These are phyloP conservation scores for Carex pumila DNA, from an alignment of 176 grass and related monocot genomes.

Conservation along the genomic window DNA sequence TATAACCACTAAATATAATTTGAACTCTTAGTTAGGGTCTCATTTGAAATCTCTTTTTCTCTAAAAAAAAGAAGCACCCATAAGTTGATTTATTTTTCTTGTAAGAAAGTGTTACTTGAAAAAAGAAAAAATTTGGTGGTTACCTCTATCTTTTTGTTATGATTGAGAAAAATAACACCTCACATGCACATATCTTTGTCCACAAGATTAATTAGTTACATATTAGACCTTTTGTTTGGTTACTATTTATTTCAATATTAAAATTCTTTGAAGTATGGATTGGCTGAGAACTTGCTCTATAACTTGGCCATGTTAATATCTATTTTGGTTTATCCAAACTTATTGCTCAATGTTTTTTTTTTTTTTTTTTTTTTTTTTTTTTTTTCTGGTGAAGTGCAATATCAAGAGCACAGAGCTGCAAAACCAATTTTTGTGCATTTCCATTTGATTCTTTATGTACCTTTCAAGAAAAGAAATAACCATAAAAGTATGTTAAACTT, in stretches of 20 bases:
- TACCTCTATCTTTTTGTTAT: neutral
- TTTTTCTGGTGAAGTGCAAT: neutral
- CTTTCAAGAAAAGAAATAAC: neutral
- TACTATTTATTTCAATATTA: neutral
- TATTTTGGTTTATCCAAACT: constrained; percentile 8
- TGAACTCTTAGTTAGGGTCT: neutral
- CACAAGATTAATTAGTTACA: neutral
- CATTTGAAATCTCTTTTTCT: neutral
- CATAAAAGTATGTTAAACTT: neutral
- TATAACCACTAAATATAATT: neutral
- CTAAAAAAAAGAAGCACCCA: neutral
- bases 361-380: neutral
- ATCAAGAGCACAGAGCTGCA: neutral
- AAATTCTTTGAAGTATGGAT: neutral
- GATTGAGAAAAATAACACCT: neutral
- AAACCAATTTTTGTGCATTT: neutral
- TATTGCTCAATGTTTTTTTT: constrained; percentile 5
- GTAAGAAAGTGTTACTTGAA: neutral
- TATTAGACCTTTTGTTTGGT: neutral
- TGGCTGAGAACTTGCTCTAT: neutral
- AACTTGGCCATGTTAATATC: neutral
- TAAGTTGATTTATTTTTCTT: constrained; percentile 15
- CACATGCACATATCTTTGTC: neutral
- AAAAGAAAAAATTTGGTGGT: constrained; percentile 2
- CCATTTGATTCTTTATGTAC: neutral